A percentile compares a stretch with the other conserved stretches of the same genome.
Conservation (phyloP, 2,329 filamentous ascomycete species). For the Lasiodiplodia gonubiensis region DNA sequence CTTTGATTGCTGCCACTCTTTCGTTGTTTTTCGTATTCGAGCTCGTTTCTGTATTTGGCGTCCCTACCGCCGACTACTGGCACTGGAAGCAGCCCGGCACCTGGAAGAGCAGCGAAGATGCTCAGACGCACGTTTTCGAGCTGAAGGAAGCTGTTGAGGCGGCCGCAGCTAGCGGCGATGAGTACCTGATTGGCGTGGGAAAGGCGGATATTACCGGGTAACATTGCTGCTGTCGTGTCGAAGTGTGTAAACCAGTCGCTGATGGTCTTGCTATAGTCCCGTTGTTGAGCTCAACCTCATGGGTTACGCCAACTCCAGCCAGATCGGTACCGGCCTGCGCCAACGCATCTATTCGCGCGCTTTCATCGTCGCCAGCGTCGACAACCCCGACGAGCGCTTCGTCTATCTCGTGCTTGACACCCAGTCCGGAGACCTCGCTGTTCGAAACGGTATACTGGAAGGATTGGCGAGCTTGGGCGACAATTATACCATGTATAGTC, state of each 20-base stretch:
- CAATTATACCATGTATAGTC: conserved; percentile 75
- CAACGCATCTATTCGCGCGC: conserved; percentile 88
- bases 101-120: not conserved
- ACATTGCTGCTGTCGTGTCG: not conserved
- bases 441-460: conserved; percentile 84
- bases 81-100: conserved; percentile 35
- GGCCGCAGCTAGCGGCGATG: conserved; percentile 46
- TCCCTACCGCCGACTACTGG: conserved; percentile 46
- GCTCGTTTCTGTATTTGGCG: conserved; percentile 42
- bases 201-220: conserved; percentile 77
- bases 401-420: conserved; percentile 89
- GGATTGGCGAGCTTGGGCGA: conserved; percentile 71
- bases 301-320: conserved; percentile 86
- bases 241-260: not conserved
- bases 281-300: conserved; percentile 91
- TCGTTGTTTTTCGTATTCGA: conserved; percentile 43
- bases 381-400: conserved; percentile 72
- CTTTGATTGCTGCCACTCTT: conserved; percentile 44
- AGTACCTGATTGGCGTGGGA: conserved; percentile 70
- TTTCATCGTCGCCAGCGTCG: conserved; percentile 79
- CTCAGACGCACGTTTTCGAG: conserved; percentile 17
- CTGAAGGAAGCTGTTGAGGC: conserved; percentile 27
- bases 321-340: conserved; percentile 81
- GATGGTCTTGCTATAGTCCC: conserved; percentile 57
- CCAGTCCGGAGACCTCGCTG: conserved; percentile 85